Evolutionary conservation across 1,139 yeast species (phyloP).

Genomic region (Hanseniaspora gamundiae): DNA sequence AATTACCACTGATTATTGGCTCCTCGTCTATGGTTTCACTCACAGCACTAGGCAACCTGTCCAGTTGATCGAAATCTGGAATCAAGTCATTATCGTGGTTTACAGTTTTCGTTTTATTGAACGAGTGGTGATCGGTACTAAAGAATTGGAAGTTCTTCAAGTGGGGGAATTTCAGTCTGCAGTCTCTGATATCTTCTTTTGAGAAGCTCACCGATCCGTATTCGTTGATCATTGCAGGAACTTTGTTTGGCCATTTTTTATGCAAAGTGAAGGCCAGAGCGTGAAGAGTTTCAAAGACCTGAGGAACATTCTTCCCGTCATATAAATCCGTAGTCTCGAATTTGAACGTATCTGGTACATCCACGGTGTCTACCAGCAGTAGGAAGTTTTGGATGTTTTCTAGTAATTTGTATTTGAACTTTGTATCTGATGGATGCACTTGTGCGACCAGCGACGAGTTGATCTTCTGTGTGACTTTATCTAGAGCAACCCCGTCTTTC

Average conservation of each 20-base stretch:
- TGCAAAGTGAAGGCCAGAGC: constrained; percentile 63
- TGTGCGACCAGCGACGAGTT: constrained; percentile 52
- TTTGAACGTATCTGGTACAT: constrained; percentile 74
- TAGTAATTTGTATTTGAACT: constrained; percentile 76
- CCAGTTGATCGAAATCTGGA: constrained; percentile 4
- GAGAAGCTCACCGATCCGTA: constrained; percentile 53
- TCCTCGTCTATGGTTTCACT: not conserved
- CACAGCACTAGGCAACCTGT: constrained; percentile 7
- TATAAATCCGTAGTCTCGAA: constrained; percentile 89
- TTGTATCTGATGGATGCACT: constrained; percentile 40
- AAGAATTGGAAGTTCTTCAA: constrained; percentile 43
- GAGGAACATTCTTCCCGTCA: constrained; percentile 86
- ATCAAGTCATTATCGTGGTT: not conserved
- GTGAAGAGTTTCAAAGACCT: constrained; percentile 87
- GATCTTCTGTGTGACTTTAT: constrained; percentile 62
- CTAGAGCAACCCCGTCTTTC: constrained; percentile 76
- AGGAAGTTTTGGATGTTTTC: constrained; percentile 87
- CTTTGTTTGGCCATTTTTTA: constrained; percentile 30
- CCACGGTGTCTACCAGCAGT: constrained; percentile 53
- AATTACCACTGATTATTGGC: not conserved
- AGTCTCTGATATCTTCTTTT: constrained; percentile 53
- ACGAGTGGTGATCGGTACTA: constrained; percentile 8
- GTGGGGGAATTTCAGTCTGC: constrained; percentile 38
- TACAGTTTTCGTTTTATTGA: constrained; percentile 26
- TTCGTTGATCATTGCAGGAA: constrained; percentile 52